Percentiles rank a stretch among this genome's conserved stretches.
phyloP scores from a whole-genome alignment of 1,284 basidiomycete species.

The Nidula niveotomentosa region DNA sequence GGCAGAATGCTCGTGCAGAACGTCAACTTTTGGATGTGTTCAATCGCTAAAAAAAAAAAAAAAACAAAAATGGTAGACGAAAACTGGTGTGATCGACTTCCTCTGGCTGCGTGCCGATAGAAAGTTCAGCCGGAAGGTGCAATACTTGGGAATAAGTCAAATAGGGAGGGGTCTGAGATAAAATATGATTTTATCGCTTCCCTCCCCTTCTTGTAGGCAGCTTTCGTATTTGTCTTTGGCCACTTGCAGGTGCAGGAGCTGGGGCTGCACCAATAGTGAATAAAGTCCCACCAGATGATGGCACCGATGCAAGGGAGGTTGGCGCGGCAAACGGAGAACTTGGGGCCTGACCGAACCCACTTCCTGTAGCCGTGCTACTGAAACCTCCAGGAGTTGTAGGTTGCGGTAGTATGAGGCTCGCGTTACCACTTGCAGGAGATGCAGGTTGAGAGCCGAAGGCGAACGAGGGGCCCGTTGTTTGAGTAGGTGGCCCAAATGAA shows the following conservation, averaged over 20 bases:
- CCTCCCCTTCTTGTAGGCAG: slow-evolving; percentile 45
- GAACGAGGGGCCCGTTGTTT: slow-evolving; percentile 29
- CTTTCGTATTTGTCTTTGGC: slow-evolving; percentile 48
- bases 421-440: slow-evolving; percentile 47
- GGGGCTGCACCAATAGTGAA: slow-evolving; percentile 61
- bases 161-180: not conserved
- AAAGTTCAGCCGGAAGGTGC: too few species aligned
- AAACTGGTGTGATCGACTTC: too few species aligned
- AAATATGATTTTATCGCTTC: slow-evolving; percentile 28
- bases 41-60: too few species aligned
- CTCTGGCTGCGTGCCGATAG: too few species aligned
- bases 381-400: slow-evolving; percentile 36
- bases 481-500: slow-evolving; percentile 33
- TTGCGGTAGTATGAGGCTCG: slow-evolving; percentile 28
- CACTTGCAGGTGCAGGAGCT: slow-evolving; percentile 26
- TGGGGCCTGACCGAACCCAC: slow-evolving; percentile 37
- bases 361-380: slow-evolving; percentile 18
- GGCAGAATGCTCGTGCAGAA: too few species aligned
- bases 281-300: slow-evolving; percentile 35
- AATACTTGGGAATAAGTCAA: not conserved
- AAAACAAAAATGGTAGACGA: too few species aligned
- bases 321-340: slow-evolving; percentile 39
- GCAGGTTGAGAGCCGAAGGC: slow-evolving; percentile 52
- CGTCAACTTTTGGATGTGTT: too few species aligned
- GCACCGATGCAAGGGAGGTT: slow-evolving; percentile 27